Percentiles rank a stretch among this genome's conserved stretches.
Evolutionary conservation across 352 stramenopile species (phyloP).

Genomic region (Pythium monospermum): DNA sequence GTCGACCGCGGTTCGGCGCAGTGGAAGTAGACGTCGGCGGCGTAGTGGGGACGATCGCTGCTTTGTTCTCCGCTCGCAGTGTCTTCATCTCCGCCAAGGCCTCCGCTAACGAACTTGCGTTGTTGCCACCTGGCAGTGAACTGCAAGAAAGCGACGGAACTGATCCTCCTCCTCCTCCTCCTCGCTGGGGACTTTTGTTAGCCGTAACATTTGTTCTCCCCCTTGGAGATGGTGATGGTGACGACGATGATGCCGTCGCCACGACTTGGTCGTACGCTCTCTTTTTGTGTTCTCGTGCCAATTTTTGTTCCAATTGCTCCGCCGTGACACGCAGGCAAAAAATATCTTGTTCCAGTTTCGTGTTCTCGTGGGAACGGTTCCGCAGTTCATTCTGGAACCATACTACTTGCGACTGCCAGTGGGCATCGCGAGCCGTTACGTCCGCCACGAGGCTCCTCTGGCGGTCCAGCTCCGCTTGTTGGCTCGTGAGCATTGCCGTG

Average conservation of each 20-base stretch:
- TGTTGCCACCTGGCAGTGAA: too few species aligned
- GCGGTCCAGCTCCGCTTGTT: constrained; percentile 26
- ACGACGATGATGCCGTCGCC: neutral
- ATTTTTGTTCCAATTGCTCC: constrained; percentile 38
- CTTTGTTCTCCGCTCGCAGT: neutral
- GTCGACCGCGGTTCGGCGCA: neutral
- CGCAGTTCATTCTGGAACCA: constrained; percentile 42
- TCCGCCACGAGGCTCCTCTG: constrained; percentile 26
- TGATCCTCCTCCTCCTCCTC: too few species aligned
- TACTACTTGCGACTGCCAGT: constrained; percentile 27
- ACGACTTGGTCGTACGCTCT: constrained; percentile 45
- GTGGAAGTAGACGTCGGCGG: neutral
- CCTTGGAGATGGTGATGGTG: too few species aligned
- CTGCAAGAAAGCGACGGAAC: too few species aligned
- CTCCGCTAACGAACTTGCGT: constrained; percentile 9
- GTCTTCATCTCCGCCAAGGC: constrained; percentile 10
- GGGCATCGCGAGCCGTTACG: constrained; percentile 27
- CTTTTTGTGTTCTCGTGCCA: constrained; percentile 45
- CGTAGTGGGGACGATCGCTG: neutral
- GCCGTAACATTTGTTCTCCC: too few species aligned
- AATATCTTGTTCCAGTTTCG: constrained; percentile 45
- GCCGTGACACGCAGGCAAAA: constrained; percentile 28
- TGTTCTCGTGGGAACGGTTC: constrained; percentile 29
- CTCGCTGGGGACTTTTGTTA: too few species aligned
- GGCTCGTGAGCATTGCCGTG: constrained; percentile 24